Base-by-base conservation (phyloP, 1,139 yeast genomes). In the Candida pseudoviswanathii region DNA sequence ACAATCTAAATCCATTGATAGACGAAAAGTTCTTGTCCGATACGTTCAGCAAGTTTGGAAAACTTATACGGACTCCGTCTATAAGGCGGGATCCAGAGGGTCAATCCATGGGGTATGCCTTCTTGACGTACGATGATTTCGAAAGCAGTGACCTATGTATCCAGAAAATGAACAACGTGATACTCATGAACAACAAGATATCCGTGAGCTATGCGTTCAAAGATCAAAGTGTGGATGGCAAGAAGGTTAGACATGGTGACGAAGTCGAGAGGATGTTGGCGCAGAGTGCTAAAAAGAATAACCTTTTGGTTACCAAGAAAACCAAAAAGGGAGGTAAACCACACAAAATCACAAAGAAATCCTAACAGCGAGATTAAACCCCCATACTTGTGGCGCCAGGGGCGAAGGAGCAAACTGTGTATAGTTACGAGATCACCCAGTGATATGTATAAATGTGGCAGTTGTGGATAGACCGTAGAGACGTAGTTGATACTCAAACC, bases 61-160 rank as follows among this genome's bases (percentile, higher is more conserved):
- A 73, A 0, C 66, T 91, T 29, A 66, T 77, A 3, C 66, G 69
- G 40, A 70, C 77, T 0, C 89, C 92, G 0, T 68, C 68, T 40
- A 67, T 89, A 1, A 75, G 77, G 32, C 65, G 87, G 31, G 85
- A 85, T 46, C 71, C 68, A 0, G 68, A 68, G 1, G 86, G 86
- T 0, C 71, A 69, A 43, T 80, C 89, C 0, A 80, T 78, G 56
- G 84, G 89, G 1, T 80, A 77, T 61, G 97, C 89, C 0, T 86
- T 86, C 60, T 59, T 76, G 34, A 73, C 77, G 8, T 88, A 73
- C 63, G 85, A 75, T 46, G 82, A 77, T 51, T 90, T 89, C 58
- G 84, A 80, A 21, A 73, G 83, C 39, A 81, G 95, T 49, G 97
- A 94, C 63, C 63, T 67, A 21, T 97, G 96, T 0, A 75, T 91